These are phyloP conservation scores for Lasiodiplodia gonubiensis DNA, from an alignment of 2,329 filamentous ascomycete species.

Conservation along the genomic window DNA sequence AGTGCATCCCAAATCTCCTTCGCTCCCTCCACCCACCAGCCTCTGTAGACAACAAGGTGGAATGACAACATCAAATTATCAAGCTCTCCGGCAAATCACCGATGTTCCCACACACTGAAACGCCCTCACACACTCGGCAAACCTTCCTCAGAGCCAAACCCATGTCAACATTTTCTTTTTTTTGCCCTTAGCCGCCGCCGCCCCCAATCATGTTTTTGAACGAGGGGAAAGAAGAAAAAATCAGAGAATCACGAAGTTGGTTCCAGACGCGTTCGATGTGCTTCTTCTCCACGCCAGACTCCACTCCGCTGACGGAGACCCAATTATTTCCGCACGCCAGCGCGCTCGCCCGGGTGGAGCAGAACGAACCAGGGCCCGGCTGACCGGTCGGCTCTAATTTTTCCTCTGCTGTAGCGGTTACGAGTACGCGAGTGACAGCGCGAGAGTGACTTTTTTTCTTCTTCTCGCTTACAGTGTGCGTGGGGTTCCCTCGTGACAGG, in stretches of 20 bases:
- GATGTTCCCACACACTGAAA: background rate
- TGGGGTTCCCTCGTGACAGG: background rate
- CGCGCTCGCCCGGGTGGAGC: background rate
- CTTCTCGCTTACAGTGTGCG: background rate
- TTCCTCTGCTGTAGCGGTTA: background rate
- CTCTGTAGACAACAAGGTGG: background rate
- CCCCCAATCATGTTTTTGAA: background rate
- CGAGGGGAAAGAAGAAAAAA: background rate
- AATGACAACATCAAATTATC: background rate
- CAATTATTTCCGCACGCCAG: background rate
- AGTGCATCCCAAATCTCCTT: background rate
- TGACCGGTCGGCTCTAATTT: background rate
- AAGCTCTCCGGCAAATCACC: background rate
- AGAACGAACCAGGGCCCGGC: background rate
- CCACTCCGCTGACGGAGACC: background rate
- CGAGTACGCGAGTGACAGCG: background rate
- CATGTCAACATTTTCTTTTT: background rate
- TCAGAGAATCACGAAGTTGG: background rate
- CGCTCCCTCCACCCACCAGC: background rate
- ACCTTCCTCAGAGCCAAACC: background rate
- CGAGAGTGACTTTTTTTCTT: background rate
- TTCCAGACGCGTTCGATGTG: slow-evolving; percentile 1
- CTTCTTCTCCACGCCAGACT: background rate
- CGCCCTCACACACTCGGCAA: background rate
- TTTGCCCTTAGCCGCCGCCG: background rate